A percentile compares a stretch with the other conserved stretches of the same genome.
These are phyloP conservation scores for Brassica napus DNA, from an alignment of 345 rosid species.

Conservation along the genomic window DNA sequence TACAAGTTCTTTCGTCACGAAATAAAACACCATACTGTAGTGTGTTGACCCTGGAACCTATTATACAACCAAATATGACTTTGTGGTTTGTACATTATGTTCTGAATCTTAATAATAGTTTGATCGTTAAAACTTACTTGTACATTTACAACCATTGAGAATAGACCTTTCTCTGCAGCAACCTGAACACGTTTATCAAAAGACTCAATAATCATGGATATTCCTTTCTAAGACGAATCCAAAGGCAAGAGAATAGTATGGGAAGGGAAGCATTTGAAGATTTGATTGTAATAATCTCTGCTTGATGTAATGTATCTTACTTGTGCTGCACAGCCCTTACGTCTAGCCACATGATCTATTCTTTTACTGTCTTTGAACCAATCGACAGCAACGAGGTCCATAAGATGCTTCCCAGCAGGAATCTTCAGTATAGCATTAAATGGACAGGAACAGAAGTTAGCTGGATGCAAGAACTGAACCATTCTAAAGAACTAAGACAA, in stretches of 20 bases:
- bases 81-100: not conserved
- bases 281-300: not conserved
- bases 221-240: constrained; percentile 5
- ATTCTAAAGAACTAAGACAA: not conserved
- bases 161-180: constrained; percentile 70
- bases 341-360: constrained; percentile 94
- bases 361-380: constrained; percentile 97
- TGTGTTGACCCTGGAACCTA: constrained; percentile 96
- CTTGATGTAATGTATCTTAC: constrained; percentile 42
- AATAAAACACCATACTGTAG: constrained; percentile 97
- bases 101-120: constrained; percentile 2
- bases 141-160: constrained; percentile 69
- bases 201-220: not conserved
- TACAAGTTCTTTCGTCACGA: constrained; percentile 62
- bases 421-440: constrained; percentile 43
- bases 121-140: constrained; percentile 55
- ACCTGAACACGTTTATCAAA: constrained; percentile 46
- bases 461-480: not conserved
- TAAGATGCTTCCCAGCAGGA: constrained; percentile 89
- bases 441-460: constrained; percentile 23
- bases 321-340: constrained; percentile 94
- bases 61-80: constrained; percentile 38
- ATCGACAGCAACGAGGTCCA: constrained; percentile 99
- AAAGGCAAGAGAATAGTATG: not conserved
- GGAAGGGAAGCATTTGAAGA: not conserved